A percentile compares a stretch with the other conserved stretches of the same genome.
These are phyloP conservation scores for Prototheca cutis DNA, from an alignment of 163 green algal genomes.

Conservation along the genomic window DNA sequence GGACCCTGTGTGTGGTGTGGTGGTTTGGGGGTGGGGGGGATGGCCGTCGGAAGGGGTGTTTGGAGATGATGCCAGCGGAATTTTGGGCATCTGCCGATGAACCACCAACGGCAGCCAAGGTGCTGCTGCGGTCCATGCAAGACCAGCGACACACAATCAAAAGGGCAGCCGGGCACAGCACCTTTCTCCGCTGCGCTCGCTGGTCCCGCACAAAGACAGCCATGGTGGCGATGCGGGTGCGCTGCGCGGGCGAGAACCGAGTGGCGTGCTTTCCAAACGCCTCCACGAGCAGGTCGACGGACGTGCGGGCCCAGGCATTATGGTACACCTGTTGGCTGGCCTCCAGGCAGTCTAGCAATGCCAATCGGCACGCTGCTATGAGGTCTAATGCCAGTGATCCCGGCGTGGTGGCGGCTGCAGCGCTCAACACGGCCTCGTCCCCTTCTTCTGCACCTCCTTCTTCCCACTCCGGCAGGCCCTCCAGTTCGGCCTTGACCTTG, in stretches of 20 bases:
- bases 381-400: too few relatives aligned
- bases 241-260: conserved; percentile 11
- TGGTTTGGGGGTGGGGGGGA: too few relatives aligned
- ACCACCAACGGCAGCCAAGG: too few relatives aligned
- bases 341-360: conserved; percentile 38
- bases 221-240: neutral
- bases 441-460: too few relatives aligned
- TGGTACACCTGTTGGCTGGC: conserved; percentile 14
- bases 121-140: too few relatives aligned
- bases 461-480: neutral
- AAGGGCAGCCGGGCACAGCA: neutral
- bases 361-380: too few relatives aligned
- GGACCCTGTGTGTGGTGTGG: conserved; percentile 9
- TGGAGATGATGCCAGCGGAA: too few relatives aligned
- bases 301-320: conserved; percentile 35
- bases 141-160: too few relatives aligned
- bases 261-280: conserved; percentile 15
- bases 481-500: neutral
- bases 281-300: conserved; percentile 33
- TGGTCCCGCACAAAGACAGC: neutral
- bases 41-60: too few relatives aligned
- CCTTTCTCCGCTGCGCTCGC: neutral
- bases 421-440: too few relatives aligned
- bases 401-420: too few relatives aligned
- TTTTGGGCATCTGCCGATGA: too few relatives aligned